Evolutionary conservation across 306 rosid genomes (phyloP).

Genomic region (Ochetophila trinervis): DNA sequence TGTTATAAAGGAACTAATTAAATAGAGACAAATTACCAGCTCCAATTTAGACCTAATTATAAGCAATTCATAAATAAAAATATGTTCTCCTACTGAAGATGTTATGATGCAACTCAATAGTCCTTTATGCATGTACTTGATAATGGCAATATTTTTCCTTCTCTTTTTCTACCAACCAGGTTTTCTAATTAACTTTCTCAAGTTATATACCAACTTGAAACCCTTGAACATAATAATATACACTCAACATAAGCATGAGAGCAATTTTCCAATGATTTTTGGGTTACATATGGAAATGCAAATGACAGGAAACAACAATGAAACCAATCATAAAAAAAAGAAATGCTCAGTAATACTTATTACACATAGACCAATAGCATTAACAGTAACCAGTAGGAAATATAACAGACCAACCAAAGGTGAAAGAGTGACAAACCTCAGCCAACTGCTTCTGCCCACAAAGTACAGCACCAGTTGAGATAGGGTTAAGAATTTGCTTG

Average conservation of each 20-base stretch:
- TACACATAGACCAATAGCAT: background rate
- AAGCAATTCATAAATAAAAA: too few relatives aligned
- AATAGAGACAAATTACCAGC: background rate
- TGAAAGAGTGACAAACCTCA: slow-evolving; percentile 49
- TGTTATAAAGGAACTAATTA: background rate
- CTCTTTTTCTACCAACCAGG: background rate
- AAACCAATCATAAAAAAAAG: too few relatives aligned
- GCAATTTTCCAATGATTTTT: too few relatives aligned
- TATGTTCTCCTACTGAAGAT: too few relatives aligned
- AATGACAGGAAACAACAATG: too few relatives aligned
- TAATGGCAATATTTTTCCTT: background rate
- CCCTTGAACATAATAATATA: background rate
- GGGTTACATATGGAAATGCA: too few relatives aligned
- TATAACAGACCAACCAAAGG: slow-evolving; percentile 2
- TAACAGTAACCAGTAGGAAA: background rate
- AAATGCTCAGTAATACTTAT: background rate
- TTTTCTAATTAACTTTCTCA: background rate
- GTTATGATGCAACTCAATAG: too few relatives aligned
- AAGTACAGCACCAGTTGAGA: slow-evolving; percentile 65
- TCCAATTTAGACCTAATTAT: background rate
- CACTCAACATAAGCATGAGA: too few relatives aligned
- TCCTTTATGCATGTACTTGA: background rate
- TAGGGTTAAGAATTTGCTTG: slow-evolving; percentile 61
- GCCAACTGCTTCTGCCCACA: slow-evolving; percentile 95
- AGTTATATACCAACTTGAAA: background rate